Base-by-base conservation (phyloP, 192 early-diverging fungal genomes). In the Thoreauomyces humboldtii region DNA sequence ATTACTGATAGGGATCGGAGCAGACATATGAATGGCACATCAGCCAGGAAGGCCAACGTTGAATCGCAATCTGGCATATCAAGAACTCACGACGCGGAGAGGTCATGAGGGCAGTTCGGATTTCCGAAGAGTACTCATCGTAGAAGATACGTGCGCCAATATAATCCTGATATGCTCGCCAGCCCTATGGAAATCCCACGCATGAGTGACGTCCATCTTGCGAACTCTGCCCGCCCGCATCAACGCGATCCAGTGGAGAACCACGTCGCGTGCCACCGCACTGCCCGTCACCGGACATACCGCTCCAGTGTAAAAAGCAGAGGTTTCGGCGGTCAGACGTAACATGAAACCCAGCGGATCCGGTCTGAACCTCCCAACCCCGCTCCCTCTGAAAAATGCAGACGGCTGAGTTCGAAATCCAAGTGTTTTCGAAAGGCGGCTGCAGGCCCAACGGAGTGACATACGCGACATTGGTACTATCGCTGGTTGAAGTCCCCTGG, bases 91-190 rank as follows among this genome's bases (percentile, higher is more conserved):
- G 78, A 59, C 77, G 71, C 42, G 56, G 46, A 21, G 83, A 85
- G 6, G 72, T 69, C 15, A 87, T 57, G 28, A 91, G 75, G 6
- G 78, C 72, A 27, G 80, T 73, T 61, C 81, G 86, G 47, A 89
- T 86, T n/a, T 82, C 77, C 7, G 67, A 56, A n/a, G 82, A 73
- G 56, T 87, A 91, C 29, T 82, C 85, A 21, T 85, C 81, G 47
- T 89, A 91, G 31, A 87, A 76, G 38, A 89, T 80, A 7, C 79
- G 74, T 14, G 81, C 74, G 24, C 89, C 89, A 56, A 91, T 86
- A 68, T 89, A 89, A 54, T 86, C 77, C 63, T 81, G 85, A 59
- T 91, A 89, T 29, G 86, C 83, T 74, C 87, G 80, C 89, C 89
- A 91, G 7, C 89, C 89, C 89, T 91, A 62, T 53, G 36, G 11